Evolutionary conservation across 768 basidiomycete genomes (phyloP).

Genomic region (Crassisporium funariophilum): DNA sequence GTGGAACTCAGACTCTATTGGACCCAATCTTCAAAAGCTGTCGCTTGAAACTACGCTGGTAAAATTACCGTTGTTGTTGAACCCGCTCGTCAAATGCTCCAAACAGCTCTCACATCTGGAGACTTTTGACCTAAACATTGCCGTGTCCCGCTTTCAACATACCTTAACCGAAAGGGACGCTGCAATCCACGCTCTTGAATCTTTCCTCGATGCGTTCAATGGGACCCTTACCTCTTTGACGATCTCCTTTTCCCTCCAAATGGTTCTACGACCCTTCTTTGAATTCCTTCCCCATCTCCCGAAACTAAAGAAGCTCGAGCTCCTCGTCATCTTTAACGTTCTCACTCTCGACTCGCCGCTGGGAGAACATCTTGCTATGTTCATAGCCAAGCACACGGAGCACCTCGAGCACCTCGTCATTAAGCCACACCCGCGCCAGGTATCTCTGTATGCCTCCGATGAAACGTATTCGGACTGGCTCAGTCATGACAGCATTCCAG

Average conservation of each 20-base stretch:
- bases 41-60: conserved; percentile 24
- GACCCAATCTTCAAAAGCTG: conserved; percentile 18
- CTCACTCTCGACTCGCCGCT: conserved; percentile 5
- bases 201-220: conserved; percentile 9
- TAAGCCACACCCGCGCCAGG: conserved; percentile 9
- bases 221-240: conserved; percentile 10
- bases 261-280: conserved; percentile 8
- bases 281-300: conserved; percentile 13
- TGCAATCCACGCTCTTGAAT: conserved; percentile 7
- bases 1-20: conserved; percentile 20
- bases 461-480: conserved; percentile 14
- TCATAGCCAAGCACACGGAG: conserved; percentile 12
- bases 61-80: conserved; percentile 22
- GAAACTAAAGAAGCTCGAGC: conserved; percentile 13
- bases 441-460: conserved; percentile 11
- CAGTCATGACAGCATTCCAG: not conserved
- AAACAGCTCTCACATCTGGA: conserved; percentile 14
- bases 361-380: conserved; percentile 9
- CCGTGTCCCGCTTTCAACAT: conserved; percentile 6
- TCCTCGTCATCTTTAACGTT: conserved; percentile 11
- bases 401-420: conserved; percentile 9
- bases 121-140: conserved; percentile 14
- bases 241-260: conserved; percentile 12
- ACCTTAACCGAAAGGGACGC: conserved; percentile 1
- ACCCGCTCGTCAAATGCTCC: conserved; percentile 8